Evolutionary conservation across 768 basidiomycete genomes (phyloP).

Genomic region (Phaeotremella skinneri): DNA sequence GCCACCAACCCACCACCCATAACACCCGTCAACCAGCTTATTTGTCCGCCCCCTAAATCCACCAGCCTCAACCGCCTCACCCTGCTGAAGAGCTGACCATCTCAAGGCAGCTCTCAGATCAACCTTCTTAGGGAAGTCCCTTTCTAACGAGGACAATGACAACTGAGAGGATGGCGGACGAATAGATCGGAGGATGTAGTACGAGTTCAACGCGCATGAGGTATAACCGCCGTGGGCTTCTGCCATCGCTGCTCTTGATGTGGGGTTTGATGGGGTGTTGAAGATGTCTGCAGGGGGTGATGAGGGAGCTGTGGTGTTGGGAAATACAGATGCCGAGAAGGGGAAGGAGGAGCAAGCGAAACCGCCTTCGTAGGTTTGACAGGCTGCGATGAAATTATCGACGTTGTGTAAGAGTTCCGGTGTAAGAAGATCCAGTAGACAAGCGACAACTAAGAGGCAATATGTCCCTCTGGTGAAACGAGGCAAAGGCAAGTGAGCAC

Average conservation of each 20-base stretch:
- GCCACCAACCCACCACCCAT: slow-evolving; percentile 99
- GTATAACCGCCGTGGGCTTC: slow-evolving; percentile 99
- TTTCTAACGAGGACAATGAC: slow-evolving; percentile 9
- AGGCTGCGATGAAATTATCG: slow-evolving; percentile 70
- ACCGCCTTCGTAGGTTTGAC: slow-evolving; percentile 97
- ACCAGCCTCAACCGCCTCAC: slow-evolving; percentile 73
- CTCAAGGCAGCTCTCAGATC: slow-evolving; percentile 64
- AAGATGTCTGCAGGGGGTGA: slow-evolving; percentile 35
- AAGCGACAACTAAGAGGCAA: slow-evolving; percentile 79
- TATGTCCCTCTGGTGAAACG: slow-evolving; percentile 74
- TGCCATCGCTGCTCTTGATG: slow-evolving; percentile 58
- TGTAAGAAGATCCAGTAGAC: slow-evolving; percentile 79
- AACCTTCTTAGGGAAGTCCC: slow-evolving; percentile 54
- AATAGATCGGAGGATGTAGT: slow-evolving; percentile 66
- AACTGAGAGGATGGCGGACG: slow-evolving; percentile 8
- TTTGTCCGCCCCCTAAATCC: slow-evolving; percentile 93
- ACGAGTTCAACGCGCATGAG: slow-evolving; percentile 83
- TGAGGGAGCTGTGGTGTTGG: slow-evolving; percentile 40
- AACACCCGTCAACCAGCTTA: slow-evolving; percentile 98
- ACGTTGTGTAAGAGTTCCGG: slow-evolving; percentile 78
- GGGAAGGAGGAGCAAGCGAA: slow-evolving; percentile 78
- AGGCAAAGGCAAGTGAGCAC: neutral
- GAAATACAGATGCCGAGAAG: slow-evolving; percentile 60
- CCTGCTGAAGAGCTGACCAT: slow-evolving; percentile 87
- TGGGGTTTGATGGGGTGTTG: neutral